Conservation (phyloP, 805 yeast genomes). For the Candida silvicultrix region DNA sequence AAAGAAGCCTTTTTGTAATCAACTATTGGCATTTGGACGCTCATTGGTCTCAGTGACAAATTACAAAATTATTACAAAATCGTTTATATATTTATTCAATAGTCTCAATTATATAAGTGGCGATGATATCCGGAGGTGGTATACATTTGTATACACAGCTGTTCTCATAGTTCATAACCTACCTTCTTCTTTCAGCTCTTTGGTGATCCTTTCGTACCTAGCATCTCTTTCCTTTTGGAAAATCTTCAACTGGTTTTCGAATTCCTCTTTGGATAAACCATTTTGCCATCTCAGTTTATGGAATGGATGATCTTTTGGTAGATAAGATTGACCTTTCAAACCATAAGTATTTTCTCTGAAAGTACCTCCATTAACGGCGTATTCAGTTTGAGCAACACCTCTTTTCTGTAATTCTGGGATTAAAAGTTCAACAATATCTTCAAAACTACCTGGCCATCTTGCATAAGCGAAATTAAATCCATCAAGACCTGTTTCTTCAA, state of each 20-base stretch:
- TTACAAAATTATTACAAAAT: no score
- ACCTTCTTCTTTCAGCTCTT: conserved; percentile 1
- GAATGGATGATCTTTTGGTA: conserved; percentile 5
- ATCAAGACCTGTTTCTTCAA: conserved; percentile 33
- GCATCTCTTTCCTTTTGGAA: conserved; percentile 1
- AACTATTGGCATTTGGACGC: no score
- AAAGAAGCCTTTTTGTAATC: no score
- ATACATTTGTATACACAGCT: no score
- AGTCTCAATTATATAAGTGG: no score
- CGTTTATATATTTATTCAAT: no score
- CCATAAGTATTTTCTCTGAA: conserved; percentile 8
- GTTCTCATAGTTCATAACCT: neutral
- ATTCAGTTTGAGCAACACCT: conserved; percentile 27
- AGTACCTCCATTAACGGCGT: conserved; percentile 16
- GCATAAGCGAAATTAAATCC: conserved; percentile 38
- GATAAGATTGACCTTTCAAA: conserved; percentile 1
- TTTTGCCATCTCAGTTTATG: conserved; percentile 4
- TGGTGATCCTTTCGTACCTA: neutral
- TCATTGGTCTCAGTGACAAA: no score
- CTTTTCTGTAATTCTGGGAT: conserved; percentile 31
- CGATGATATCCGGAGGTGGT: no score
- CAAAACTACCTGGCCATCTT: conserved; percentile 32
- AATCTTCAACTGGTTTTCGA: conserved; percentile 1
- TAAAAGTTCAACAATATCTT: conserved; percentile 31
- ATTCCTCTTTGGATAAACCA: neutral